A percentile compares a stretch with the other conserved stretches of the same genome.
phyloP scores from a whole-genome alignment of 2,329 filamentous ascomycete genomes.

The Aureobasidium sp. region DNA sequence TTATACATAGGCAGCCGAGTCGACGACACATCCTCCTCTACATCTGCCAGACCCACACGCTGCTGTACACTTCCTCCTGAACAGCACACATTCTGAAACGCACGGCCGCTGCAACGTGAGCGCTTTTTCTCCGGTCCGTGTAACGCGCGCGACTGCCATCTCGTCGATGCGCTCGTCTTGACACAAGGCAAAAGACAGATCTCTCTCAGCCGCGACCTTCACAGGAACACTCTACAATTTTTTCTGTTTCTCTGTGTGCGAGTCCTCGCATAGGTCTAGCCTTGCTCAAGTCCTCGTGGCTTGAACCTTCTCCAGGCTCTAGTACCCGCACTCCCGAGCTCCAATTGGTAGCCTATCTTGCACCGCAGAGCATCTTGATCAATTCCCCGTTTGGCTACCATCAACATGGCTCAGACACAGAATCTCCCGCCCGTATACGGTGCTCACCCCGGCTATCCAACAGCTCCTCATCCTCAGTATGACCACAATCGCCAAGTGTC shows the following conservation, averaged over 20 bases:
- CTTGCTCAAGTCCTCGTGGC: neutral
- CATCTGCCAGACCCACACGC: neutral
- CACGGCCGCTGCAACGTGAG: slow-evolving; percentile 16
- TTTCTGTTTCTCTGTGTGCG: neutral
- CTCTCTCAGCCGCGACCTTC: neutral
- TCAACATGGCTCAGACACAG: slow-evolving; percentile 9
- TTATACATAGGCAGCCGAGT: neutral
- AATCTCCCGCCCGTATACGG: slow-evolving; percentile 7
- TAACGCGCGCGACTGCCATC: slow-evolving; percentile 14
- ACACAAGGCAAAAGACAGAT: slow-evolving; percentile 1
- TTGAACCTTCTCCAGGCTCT: neutral
- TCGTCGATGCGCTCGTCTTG: slow-evolving; percentile 7
- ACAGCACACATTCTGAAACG: slow-evolving; percentile 1
- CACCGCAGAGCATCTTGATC: neutral
- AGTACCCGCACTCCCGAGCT: neutral
- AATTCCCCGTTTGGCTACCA: slow-evolving; percentile 13
- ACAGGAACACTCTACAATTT: neutral
- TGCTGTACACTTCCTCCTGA: neutral
- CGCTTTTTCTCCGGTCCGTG: slow-evolving; percentile 11
- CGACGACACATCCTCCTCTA: neutral
- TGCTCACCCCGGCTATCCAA: neutral
- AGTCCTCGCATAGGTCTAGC: neutral
- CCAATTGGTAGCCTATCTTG: slow-evolving; percentile 6
- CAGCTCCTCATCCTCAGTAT: neutral
- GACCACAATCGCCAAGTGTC: neutral